Evolutionary conservation across 345 rosid genomes (phyloP).

Genomic region (Boechera stricta): DNA sequence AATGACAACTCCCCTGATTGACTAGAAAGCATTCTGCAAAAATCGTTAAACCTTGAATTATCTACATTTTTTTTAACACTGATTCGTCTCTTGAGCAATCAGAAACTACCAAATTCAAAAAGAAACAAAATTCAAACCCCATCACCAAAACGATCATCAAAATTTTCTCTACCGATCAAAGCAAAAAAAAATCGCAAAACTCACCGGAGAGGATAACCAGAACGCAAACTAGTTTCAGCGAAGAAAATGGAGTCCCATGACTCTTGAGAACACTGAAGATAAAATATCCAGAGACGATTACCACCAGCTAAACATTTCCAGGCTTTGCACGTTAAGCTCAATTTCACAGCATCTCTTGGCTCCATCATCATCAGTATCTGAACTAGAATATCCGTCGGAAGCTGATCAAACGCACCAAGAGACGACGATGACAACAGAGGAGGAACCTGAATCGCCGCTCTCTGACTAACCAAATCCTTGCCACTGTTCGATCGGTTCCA

Average conservation of each 20-base stretch:
- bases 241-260: slow-evolving; percentile 70
- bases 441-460: slow-evolving; percentile 20
- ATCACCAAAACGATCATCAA: not conserved
- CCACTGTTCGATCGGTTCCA: slow-evolving; percentile 42
- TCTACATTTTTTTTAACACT: not conserved
- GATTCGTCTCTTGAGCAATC: not conserved
- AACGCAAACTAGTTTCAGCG: slow-evolving; percentile 65
- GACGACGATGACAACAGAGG: slow-evolving; percentile 40
- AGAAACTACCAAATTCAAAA: not conserved
- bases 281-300: slow-evolving; percentile 73
- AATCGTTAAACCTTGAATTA: not conserved
- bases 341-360: slow-evolving; percentile 66
- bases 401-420: slow-evolving; percentile 61
- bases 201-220: slow-evolving; percentile 73
- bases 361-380: slow-evolving; percentile 64
- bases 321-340: slow-evolving; percentile 53
- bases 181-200: slow-evolving; percentile 14
- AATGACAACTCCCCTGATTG: slow-evolving; percentile 58
- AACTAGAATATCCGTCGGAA: slow-evolving; percentile 68
- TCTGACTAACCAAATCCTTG: slow-evolving; percentile 16
- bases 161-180: slow-evolving; percentile 5
- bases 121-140: not conserved
- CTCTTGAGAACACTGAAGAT: slow-evolving; percentile 55
- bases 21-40: slow-evolving; percentile 40
- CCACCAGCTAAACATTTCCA: slow-evolving; percentile 60